Evolutionary conservation across 2,329 filamentous ascomycete species (phyloP).

Genomic region (Diaporthe batatas): DNA sequence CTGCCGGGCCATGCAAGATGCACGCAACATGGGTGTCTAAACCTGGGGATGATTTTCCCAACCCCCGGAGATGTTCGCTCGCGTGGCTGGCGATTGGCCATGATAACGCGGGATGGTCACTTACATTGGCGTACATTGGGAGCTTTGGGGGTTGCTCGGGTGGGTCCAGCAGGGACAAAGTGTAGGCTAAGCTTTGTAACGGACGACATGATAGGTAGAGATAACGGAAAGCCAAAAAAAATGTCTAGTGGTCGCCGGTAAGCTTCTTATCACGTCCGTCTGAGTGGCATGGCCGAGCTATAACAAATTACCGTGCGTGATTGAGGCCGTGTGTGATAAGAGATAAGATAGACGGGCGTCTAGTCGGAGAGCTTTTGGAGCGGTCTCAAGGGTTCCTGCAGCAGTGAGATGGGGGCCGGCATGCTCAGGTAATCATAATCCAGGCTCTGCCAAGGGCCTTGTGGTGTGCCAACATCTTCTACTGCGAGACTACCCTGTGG

Average conservation of each 20-base stretch:
- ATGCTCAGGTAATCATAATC: not conserved
- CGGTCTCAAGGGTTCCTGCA: not conserved
- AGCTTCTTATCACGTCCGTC: not conserved
- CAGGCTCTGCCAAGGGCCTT: not conserved
- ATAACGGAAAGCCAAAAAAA: not conserved
- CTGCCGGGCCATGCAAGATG: constrained; percentile 2
- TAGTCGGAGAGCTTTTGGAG: too few relatives aligned
- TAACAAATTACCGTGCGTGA: not conserved
- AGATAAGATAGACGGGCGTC: not conserved
- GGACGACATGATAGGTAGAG: not conserved
- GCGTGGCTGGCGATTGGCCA: not conserved
- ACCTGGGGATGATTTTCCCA: too few relatives aligned
- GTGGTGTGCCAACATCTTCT: not conserved
- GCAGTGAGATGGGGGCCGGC: not conserved
- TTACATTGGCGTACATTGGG: not conserved
- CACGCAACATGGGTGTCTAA: not conserved
- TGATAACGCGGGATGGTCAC: not conserved
- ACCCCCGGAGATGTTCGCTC: too few relatives aligned
- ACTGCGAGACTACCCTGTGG: not conserved
- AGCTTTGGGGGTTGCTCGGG: not conserved
- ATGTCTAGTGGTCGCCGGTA: not conserved
- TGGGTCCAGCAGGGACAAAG: not conserved
- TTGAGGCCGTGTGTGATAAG: not conserved
- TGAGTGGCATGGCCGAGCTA: not conserved
- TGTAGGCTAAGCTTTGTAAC: not conserved